phyloP scores from a whole-genome alignment of 2,329 filamentous ascomycete species.

The Diplodia intermedia region DNA sequence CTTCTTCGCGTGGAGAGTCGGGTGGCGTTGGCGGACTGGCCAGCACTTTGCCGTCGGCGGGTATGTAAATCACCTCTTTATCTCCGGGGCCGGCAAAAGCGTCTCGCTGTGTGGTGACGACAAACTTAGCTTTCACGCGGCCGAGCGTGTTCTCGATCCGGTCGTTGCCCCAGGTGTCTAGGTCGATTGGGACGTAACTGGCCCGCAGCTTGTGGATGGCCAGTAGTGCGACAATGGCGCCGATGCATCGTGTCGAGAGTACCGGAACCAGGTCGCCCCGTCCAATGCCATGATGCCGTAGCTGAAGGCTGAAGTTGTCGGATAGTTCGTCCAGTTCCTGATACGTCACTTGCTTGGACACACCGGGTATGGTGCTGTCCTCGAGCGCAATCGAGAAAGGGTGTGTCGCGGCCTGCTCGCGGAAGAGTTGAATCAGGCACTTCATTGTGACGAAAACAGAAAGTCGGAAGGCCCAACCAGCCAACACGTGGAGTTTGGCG shows the following conservation, averaged over 20 bases:
- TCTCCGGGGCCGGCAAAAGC: not conserved
- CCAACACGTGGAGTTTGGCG: not conserved
- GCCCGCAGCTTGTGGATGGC: conserved; percentile 24
- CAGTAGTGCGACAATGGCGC: not conserved
- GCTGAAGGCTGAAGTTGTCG: conserved; percentile 1
- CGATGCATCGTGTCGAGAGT: conserved; percentile 6
- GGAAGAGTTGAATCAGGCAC: conserved; percentile 19
- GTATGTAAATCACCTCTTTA: not conserved
- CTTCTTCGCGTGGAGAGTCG: not conserved
- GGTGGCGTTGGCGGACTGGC: not conserved
- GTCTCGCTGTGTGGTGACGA: not conserved
- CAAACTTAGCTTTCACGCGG: not conserved
- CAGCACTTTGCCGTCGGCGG: not conserved
- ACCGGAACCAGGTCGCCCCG: not conserved
- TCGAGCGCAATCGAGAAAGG: conserved; percentile 14
- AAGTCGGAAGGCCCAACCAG: not conserved
- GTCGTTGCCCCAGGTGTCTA: conserved; percentile 19
- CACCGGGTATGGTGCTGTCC: not conserved
- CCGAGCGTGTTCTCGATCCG: conserved; percentile 21
- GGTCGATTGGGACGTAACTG: conserved; percentile 19
- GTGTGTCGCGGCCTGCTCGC: conserved; percentile 15
- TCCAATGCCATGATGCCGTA: conserved; percentile 4
- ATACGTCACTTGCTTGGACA: conserved; percentile 12
- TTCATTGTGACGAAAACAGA: not conserved
- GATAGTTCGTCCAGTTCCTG: conserved; percentile 5